Evolutionary conservation across 345 rosid species (phyloP).

Genomic region (Lumnitzera racemosa): DNA sequence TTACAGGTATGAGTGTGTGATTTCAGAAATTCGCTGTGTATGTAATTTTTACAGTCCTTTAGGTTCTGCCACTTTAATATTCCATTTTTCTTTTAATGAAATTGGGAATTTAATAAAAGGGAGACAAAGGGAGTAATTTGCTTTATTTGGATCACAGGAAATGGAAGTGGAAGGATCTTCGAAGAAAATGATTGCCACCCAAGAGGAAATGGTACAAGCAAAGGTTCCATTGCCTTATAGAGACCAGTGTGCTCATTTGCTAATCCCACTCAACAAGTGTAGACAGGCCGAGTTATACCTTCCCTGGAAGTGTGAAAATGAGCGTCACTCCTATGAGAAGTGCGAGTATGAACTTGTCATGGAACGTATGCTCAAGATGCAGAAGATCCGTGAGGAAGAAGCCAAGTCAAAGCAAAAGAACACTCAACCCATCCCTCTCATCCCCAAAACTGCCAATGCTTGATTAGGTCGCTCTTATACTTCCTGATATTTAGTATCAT

Average conservation of each 20-base stretch:
- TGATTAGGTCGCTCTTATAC: slow-evolving; percentile 15
- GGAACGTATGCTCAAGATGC: slow-evolving; percentile 99
- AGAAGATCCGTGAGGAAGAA: slow-evolving; percentile 87
- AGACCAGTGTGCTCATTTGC: slow-evolving; percentile 92
- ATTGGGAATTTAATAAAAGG: too few relatives aligned
- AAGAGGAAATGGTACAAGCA: slow-evolving; percentile 85
- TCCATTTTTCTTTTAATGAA: too few relatives aligned
- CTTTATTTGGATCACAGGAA: not conserved
- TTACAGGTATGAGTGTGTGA: too few relatives aligned
- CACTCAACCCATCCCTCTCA: slow-evolving; percentile 52
- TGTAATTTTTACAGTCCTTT: too few relatives aligned
- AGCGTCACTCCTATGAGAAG: slow-evolving; percentile 93
- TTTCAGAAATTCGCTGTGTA: too few relatives aligned
- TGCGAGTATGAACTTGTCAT: slow-evolving; percentile 97
- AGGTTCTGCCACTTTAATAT: too few relatives aligned
- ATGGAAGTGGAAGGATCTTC: slow-evolving; percentile 91
- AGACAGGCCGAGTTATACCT: slow-evolving; percentile 89
- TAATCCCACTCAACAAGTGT: slow-evolving; percentile 95
- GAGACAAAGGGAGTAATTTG: not conserved
- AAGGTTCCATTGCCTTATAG: slow-evolving; percentile 74
- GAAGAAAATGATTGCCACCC: slow-evolving; percentile 97
- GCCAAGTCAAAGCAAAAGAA: slow-evolving; percentile 47
- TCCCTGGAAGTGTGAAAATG: slow-evolving; percentile 96
- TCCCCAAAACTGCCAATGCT: slow-evolving; percentile 83
- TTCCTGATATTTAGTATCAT: not conserved